A percentile compares a stretch with the other conserved stretches of the same genome.
These are phyloP conservation scores for Orychophragmus violaceus DNA, from an alignment of 345 rosid genomes.

Conservation along the genomic window DNA sequence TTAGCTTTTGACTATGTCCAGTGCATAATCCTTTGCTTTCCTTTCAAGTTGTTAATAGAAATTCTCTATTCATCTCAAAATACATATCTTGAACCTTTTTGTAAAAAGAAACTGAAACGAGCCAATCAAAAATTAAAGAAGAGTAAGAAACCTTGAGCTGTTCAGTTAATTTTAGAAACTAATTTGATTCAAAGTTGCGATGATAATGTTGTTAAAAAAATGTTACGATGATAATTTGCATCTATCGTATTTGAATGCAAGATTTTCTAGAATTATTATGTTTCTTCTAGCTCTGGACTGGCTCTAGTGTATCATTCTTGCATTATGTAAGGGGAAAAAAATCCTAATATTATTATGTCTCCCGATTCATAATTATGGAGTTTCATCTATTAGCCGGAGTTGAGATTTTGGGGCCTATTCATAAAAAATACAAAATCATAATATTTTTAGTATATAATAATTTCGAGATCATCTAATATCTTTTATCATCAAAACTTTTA, in stretches of 20 bases:
- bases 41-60: slow-evolving; percentile 3
- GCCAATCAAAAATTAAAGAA: not conserved
- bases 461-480: too few species aligned
- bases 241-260: not conserved
- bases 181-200: not conserved
- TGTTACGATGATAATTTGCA: not conserved
- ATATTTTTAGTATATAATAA: too few species aligned
- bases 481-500: too few species aligned
- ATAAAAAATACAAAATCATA: too few species aligned
- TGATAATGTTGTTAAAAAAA: too few species aligned
- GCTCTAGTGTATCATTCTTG: not conserved
- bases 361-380: not conserved
- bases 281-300: not conserved
- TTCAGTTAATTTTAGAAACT: not conserved
- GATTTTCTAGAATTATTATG: not conserved
- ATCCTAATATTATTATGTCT: not conserved
- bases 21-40: slow-evolving; percentile 16
- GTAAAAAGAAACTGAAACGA: not conserved
- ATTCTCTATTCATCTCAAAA: not conserved
- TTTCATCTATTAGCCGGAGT: too few species aligned
- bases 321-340: not conserved
- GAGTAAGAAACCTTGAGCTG: not conserved
- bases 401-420: too few species aligned
- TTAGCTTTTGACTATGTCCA: slow-evolving; percentile 19
- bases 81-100: not conserved